Evolutionary conservation across 2,329 filamentous ascomycete genomes (phyloP).

Genomic region (Colletotrichum endophyticum): DNA sequence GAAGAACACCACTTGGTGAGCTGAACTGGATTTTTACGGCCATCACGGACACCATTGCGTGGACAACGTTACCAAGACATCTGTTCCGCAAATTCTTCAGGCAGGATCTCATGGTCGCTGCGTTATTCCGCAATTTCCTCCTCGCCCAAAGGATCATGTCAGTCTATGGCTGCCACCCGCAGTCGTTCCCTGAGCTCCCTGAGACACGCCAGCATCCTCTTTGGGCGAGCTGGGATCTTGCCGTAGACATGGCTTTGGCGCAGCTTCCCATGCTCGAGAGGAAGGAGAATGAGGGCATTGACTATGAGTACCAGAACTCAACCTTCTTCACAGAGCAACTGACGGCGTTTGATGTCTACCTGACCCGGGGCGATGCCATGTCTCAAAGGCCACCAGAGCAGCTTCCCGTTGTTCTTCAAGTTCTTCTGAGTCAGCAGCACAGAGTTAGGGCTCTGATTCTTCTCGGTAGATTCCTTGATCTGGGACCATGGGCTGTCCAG

Average conservation of each 20-base stretch:
- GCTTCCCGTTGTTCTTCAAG: constrained; percentile 93
- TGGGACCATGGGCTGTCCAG: constrained; percentile 98
- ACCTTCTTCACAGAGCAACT: constrained; percentile 97
- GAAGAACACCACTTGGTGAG: constrained; percentile 91
- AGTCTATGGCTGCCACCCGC: constrained; percentile 93
- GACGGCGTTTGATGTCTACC: constrained; percentile 95
- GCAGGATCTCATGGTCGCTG: constrained; percentile 98
- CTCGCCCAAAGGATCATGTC: constrained; percentile 95
- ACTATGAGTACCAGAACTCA: constrained; percentile 95
- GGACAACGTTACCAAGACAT: constrained; percentile 90
- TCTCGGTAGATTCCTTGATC: constrained; percentile 89
- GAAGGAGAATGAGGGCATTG: constrained; percentile 72
- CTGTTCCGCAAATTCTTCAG: constrained; percentile 97
- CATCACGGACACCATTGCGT: constrained; percentile 98
- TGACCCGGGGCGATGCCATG: constrained; percentile 79
- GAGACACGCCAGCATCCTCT: constrained; percentile 93
- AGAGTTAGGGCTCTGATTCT: constrained; percentile 88
- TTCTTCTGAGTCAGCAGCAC: constrained; percentile 94
- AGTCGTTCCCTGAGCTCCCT: constrained; percentile 89
- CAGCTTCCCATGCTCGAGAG: constrained; percentile 87
- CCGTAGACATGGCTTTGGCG: constrained; percentile 91
- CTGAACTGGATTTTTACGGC: constrained; percentile 99
- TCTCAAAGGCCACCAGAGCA: constrained; percentile 91
- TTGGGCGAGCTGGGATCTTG: constrained; percentile 97
- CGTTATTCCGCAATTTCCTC: constrained; percentile 94